Evolutionary conservation across 768 basidiomycete species (phyloP), one percentile per base, ranked within the genome.

Genomic region (Phanerodontia chrysosporium): DNA sequence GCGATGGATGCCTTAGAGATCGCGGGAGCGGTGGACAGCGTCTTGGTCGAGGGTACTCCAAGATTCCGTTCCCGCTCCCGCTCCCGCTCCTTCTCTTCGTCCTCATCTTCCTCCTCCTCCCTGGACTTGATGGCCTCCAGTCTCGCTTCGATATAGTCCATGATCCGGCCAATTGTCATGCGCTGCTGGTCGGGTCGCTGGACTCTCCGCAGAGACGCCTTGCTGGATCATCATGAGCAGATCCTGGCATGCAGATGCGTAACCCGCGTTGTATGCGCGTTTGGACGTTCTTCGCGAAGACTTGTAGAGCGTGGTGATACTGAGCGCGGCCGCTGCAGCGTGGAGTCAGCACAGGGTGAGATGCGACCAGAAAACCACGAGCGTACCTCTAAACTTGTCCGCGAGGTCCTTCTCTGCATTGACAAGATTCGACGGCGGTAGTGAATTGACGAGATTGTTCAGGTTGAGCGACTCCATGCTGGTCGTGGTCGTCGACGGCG

Each of bases 101-200:
- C 90, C 67, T 91, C 89, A 29, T 89, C 89, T 60, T 91, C 90
- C 67, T 91, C 91, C 55, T 92, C 90, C 55, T 90, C 87, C 45
- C 84, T 78, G 1, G 83, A 77, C 64, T 79, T 84, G 58, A 92
- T 82, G 0, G 89, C 90, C 24, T 92, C 90, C 45, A 91, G 71
- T 58, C 91, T 76, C 0, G 89, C 90, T 68, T 93, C 91, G 60
- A 87, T 83, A 86, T 89, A 92, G 65, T 92, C 90, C 85, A 92
- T 83, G 52, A 93, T 84, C 28, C 85, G 73, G 12, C 87, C 90
- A 65, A 92, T 86, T 0, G 86, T 84, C 85, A 90, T 83, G 44
- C 86, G 52, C 78, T 76, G 49, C 76, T 76, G 55, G 80, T 79
- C 28, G 76, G 70, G 59, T 79, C 81, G 57, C 77, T 75, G 21